Conservation (phyloP, 2,329 filamentous ascomycete genomes). For the Cercospora canescens region DNA sequence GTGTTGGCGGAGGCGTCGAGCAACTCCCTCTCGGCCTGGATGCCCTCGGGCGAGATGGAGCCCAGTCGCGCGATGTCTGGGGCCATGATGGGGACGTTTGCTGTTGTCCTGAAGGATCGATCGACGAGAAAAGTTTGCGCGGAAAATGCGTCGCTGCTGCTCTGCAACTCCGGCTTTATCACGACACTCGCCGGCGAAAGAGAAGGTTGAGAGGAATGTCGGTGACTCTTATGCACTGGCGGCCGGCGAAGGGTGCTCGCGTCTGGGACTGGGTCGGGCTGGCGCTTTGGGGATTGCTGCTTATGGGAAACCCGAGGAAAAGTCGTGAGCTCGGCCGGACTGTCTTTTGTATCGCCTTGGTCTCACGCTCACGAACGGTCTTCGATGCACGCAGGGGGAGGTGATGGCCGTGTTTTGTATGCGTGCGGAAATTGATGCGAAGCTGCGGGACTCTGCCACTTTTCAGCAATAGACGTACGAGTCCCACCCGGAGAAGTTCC, state of each 20-base stretch:
- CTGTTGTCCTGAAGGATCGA: neutral
- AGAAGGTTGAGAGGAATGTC: neutral
- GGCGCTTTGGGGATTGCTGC: constrained; percentile 14
- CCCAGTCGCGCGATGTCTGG: constrained; percentile 22
- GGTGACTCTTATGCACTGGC: neutral
- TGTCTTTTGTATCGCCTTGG: neutral
- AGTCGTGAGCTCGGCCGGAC: neutral
- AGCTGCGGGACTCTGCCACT: neutral
- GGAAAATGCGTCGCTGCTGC: neutral
- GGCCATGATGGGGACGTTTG: constrained; percentile 12
- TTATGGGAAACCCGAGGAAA: constrained; percentile 1
- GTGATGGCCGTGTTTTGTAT: neutral
- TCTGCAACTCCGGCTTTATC: neutral
- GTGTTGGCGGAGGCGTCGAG: constrained; percentile 29
- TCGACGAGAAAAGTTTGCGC: no score
- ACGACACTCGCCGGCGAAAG: neutral
- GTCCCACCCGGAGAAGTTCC: neutral
- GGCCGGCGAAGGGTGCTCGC: constrained; percentile 3
- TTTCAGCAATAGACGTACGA: neutral
- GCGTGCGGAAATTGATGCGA: neutral
- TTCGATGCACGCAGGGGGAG: neutral
- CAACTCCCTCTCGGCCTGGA: constrained; percentile 28
- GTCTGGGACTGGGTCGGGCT: constrained; percentile 8
- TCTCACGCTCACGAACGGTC: neutral
- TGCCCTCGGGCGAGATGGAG: constrained; percentile 15